Percentiles rank a stretch among this genome's conserved stretches.
phyloP scores from a whole-genome alignment of 1,284 basidiomycete genomes.

The Trametes sp. region DNA sequence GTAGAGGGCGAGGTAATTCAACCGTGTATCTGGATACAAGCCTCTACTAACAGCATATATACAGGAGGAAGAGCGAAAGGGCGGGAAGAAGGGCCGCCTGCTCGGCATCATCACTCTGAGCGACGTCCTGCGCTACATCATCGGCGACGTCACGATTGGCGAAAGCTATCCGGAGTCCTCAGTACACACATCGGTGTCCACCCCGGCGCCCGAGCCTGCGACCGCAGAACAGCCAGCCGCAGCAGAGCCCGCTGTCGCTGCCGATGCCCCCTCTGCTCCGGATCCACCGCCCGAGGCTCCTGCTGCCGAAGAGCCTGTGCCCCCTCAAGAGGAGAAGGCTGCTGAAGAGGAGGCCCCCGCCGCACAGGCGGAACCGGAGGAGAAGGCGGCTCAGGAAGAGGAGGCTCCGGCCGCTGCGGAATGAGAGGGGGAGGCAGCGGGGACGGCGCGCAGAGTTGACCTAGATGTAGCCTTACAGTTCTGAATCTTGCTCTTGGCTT shows the following conservation, averaged over 20 bases:
- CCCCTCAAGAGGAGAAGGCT: slow-evolving; percentile 7
- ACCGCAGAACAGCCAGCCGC: slow-evolving; percentile 7
- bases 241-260: neutral
- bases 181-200: neutral
- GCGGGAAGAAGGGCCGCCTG: slow-evolving; percentile 83
- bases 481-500: slow-evolving; percentile 31
- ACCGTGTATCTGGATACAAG: slow-evolving; percentile 6
- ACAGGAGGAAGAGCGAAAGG: slow-evolving; percentile 78
- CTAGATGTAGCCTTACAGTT: slow-evolving; percentile 38
- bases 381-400: slow-evolving; percentile 11
- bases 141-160: slow-evolving; percentile 66
- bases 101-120: slow-evolving; percentile 91
- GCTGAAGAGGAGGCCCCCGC: neutral
- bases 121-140: slow-evolving; percentile 89
- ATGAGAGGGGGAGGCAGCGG: slow-evolving; percentile 9
- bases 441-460: slow-evolving; percentile 13
- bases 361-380: slow-evolving; percentile 10
- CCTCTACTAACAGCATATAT: slow-evolving; percentile 20
- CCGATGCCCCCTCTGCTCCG: slow-evolving; percentile 5
- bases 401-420: neutral
- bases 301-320: neutral
- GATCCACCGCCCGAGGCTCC: slow-evolving; percentile 7
- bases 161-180: slow-evolving; percentile 38
- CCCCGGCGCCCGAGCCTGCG: slow-evolving; percentile 13
- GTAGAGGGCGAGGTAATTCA: slow-evolving; percentile 83